Conservation (phyloP, 768 basidiomycete genomes). For the Naganishia onofrii region DNA sequence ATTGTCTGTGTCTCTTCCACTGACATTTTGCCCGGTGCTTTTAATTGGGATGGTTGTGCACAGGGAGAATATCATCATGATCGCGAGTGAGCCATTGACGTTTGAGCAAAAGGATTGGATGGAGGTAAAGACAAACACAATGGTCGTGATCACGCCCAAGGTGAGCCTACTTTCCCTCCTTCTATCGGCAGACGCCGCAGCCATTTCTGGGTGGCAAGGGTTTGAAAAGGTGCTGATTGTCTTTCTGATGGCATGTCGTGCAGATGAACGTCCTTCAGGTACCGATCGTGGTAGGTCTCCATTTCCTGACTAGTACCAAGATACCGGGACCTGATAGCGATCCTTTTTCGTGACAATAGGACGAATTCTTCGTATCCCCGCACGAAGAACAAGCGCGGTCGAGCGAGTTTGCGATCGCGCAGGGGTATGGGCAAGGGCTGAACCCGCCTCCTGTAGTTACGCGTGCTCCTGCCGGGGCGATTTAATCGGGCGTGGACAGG, state of each 20-base stretch:
- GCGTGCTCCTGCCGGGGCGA: background rate
- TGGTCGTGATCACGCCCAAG: slow-evolving; percentile 92
- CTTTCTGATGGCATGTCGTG: background rate
- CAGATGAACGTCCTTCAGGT: slow-evolving; percentile 79
- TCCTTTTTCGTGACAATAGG: slow-evolving; percentile 45
- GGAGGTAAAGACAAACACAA: slow-evolving; percentile 94
- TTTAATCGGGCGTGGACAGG: background rate
- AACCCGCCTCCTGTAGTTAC: background rate
- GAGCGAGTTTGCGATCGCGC: slow-evolving; percentile 79
- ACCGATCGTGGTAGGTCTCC: slow-evolving; percentile 64
- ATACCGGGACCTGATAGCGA: background rate
- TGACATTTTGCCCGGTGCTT: slow-evolving; percentile 4
- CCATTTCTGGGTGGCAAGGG: background rate
- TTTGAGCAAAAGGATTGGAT: slow-evolving; percentile 99
- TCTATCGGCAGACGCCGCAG: background rate
- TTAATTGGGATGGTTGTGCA: no score
- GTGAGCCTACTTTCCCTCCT: slow-evolving; percentile 56
- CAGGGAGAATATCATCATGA: slow-evolving; percentile 85
- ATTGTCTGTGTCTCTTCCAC: background rate
- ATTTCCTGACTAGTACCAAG: no score
- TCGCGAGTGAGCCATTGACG: slow-evolving; percentile 79
- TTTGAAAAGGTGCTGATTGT: background rate
- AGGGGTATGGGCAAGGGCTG: slow-evolving; percentile 56
- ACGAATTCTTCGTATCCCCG: slow-evolving; percentile 86
- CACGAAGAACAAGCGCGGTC: slow-evolving; percentile 73